These are phyloP conservation scores for Durotheca rogersii DNA, from an alignment of 495 filamentous ascomycete genomes.

Conservation along the genomic window DNA sequence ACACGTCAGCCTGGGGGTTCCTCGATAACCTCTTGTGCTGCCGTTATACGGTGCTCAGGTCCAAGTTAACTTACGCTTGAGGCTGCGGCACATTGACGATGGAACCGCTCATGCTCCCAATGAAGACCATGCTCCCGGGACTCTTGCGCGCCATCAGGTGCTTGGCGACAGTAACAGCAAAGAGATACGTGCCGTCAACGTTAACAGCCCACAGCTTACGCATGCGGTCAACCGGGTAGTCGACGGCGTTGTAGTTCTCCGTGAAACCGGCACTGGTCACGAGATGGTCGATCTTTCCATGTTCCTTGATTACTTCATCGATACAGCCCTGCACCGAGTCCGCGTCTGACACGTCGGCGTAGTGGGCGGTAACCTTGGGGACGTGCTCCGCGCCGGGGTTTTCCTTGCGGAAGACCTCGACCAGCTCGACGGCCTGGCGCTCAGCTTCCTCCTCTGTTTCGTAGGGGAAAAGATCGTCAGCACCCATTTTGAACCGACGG, in stretches of 20 bases:
- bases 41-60: not conserved
- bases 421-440: slow-evolving; percentile 67
- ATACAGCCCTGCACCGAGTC: slow-evolving; percentile 73
- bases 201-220: slow-evolving; percentile 93
- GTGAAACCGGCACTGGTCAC: slow-evolving; percentile 96
- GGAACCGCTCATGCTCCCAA: slow-evolving; percentile 88
- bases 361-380: slow-evolving; percentile 86
- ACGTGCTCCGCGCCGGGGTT: slow-evolving; percentile 65
- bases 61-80: slow-evolving; percentile 57
- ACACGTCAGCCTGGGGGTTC: slow-evolving; percentile 16
- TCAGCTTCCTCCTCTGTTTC: slow-evolving; percentile 76
- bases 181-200: slow-evolving; percentile 90
- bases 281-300: slow-evolving; percentile 83
- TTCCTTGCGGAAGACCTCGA: slow-evolving; percentile 71
- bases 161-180: slow-evolving; percentile 79
- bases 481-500: too few relatives aligned
- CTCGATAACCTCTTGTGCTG: not conserved
- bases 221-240: slow-evolving; percentile 84
- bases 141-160: slow-evolving; percentile 82
- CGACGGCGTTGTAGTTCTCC: slow-evolving; percentile 89
- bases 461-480: slow-evolving; percentile 13
- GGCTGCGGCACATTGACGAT: slow-evolving; percentile 96
- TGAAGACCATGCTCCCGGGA: slow-evolving; percentile 86
- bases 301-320: slow-evolving; percentile 63
- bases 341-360: slow-evolving; percentile 77